A percentile compares a stretch with the other conserved stretches of the same genome.
Evolutionary conservation across 129 eudicot genomes (phyloP).

Genomic region (Calendula officinalis): DNA sequence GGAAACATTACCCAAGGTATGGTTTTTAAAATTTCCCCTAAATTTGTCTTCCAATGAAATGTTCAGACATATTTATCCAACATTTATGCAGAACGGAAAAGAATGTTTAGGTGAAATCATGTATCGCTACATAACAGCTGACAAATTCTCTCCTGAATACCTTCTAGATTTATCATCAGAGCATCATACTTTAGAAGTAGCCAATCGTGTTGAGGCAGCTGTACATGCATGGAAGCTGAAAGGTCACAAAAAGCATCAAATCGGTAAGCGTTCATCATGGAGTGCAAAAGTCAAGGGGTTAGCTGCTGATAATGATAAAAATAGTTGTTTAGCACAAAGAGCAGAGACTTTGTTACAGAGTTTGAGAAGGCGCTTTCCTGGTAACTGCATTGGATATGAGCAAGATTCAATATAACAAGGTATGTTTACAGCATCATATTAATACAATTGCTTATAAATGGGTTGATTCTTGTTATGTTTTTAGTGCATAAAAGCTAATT

Average conservation of each 20-base stretch:
- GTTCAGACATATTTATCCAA: background rate
- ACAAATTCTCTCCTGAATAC: conserved; percentile 78
- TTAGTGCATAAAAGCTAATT: background rate
- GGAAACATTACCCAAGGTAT: conserved; percentile 85
- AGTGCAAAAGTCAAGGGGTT: conserved; percentile 81
- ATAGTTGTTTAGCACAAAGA: conserved; percentile 53
- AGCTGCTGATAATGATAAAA: conserved; percentile 65
- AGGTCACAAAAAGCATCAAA: conserved; percentile 50
- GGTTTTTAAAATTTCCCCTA: background rate
- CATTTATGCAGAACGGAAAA: conserved; percentile 74
- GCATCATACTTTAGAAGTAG: conserved; percentile 77
- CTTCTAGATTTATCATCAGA: conserved; percentile 91
- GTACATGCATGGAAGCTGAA: conserved; percentile 86
- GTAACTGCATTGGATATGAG: conserved; percentile 88
- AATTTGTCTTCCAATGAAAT: background rate
- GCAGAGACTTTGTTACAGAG: conserved; percentile 75
- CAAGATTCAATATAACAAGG: conserved; percentile 96
- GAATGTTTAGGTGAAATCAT: conserved; percentile 82
- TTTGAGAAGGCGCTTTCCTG: conserved; percentile 74
- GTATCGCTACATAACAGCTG: conserved; percentile 81
- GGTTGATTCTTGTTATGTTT: background rate
- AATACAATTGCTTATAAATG: background rate
- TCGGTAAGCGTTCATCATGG: conserved; percentile 63
- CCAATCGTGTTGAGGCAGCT: conserved; percentile 82
- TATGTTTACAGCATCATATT: conserved; percentile 13